Evolutionary conservation across 73 alveolate species (phyloP), one percentile per base, ranked within the genome.

Genomic region (Stentor coeruleus): DNA sequence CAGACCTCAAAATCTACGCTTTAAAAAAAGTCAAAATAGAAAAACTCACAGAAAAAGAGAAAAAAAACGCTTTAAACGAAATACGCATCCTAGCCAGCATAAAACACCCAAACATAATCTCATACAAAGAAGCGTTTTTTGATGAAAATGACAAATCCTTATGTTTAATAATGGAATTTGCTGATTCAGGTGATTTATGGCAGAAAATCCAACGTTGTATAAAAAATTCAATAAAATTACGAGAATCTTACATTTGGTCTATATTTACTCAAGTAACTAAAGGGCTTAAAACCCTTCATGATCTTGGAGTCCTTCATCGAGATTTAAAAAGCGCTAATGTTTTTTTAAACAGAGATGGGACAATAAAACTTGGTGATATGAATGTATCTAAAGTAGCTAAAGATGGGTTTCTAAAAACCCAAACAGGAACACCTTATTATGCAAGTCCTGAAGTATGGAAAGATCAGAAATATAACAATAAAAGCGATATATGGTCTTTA

Each of bases 361-460:
- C 58, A 58, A 92, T 89, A 3, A 90, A 90, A 75, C 89, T 92
- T 3, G 97, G 95, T 2, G 95, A 89, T 81, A 85, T 91, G 94
- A 91, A 91, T 83, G 96, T 91, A 42, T 88, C 94, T 20, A 91
- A 91, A 86, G 93, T 89, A 39, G 91, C 95, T 3, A 89, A 91
- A 58, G 85, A 89, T 38, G 93, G 95, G 20, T 75, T 91, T 35
- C 74, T 79, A 11, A 84, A 91, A 59, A 91, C 96, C 1, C 59
- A 83, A 39, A 96, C 92, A 0, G 99, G 94, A 3, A 95, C 99
- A 15, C 92, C 88, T 42, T 94, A 96, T 87, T 95, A 95, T 75
- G 80, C 93, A 38, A 88, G 97, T 3, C 99, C 99, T 20, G 99
- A 95, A 42, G 85, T 95, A 37, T 95, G 94, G 26, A 84, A 90